Conservation (phyloP, 228 moss, liverwort and hornwort species). For the Sphagnum magellanicum region DNA sequence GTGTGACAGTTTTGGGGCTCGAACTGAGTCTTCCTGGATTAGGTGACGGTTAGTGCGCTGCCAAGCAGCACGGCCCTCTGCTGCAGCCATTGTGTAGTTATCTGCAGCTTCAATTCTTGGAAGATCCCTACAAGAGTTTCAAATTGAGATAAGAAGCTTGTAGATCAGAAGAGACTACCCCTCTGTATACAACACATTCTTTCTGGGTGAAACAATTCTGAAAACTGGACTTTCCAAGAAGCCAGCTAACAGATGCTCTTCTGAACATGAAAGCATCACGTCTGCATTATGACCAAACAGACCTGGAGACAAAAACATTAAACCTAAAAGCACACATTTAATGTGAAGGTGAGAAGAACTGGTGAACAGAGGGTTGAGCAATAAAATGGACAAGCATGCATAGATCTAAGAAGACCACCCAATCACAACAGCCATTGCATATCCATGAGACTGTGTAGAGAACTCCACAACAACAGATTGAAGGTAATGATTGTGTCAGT, state of each 20-base stretch:
- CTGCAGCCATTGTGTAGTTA: constrained; percentile 40
- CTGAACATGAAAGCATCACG: background rate
- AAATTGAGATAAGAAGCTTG: background rate
- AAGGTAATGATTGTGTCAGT: no score
- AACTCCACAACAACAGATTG: no score
- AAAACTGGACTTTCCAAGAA: background rate
- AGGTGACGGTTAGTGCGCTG: constrained; percentile 51
- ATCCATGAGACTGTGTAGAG: no score
- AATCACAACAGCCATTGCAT: no score
- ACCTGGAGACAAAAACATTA: no score
- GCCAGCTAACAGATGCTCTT: background rate
- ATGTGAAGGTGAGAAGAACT: no score
- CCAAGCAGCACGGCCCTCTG: constrained; percentile 57
- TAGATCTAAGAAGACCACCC: no score
- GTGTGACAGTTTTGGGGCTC: constrained; percentile 46
- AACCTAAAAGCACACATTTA: no score
- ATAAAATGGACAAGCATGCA: no score
- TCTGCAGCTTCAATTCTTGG: constrained; percentile 16
- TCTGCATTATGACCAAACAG: no score
- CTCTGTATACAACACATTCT: background rate
- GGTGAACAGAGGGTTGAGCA: no score
- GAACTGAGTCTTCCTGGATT: constrained; percentile 45
- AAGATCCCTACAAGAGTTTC: constrained; percentile 19
- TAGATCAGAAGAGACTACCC: background rate
- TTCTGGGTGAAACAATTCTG: background rate